A percentile compares a stretch with the other conserved stretches of the same genome.
Conservation (phyloP, 2,329 filamentous ascomycete species). For the Talaromyces sp. region DNA sequence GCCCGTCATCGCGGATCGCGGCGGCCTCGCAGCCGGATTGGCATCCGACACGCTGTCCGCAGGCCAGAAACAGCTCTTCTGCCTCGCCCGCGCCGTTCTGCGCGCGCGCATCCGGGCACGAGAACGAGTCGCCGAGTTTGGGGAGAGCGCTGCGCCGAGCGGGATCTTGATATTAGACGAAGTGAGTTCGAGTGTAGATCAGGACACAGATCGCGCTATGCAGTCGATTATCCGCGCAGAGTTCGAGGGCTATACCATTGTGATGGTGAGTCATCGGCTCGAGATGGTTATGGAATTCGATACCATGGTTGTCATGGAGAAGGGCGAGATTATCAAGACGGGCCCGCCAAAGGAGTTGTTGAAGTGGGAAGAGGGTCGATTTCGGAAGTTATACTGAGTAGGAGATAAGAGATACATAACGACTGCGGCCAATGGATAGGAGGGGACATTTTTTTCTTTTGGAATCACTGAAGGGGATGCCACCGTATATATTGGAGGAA, state of each 20-base stretch:
- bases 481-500: too few relatives aligned
- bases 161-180: constrained; percentile 6
- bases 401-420: constrained; percentile 1
- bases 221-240: constrained; percentile 18
- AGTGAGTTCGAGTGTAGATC: background rate
- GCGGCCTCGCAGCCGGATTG: background rate
- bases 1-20: background rate
- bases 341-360: background rate
- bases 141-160: background rate
- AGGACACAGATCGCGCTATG: background rate
- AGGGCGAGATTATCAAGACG: constrained; percentile 10
- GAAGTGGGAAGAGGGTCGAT: background rate
- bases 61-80: constrained; percentile 17
- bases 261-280: constrained; percentile 27
- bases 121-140: background rate
- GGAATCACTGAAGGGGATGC: too few relatives aligned
- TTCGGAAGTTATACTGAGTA: constrained; percentile 11
- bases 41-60: constrained; percentile 2
- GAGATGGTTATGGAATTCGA: constrained; percentile 27
- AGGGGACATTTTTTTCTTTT: too few relatives aligned
- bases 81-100: constrained; percentile 15
- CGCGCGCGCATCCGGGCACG: background rate
- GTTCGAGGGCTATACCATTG: constrained; percentile 25
- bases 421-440: background rate
- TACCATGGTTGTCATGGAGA: constrained; percentile 23